phyloP scores from a whole-genome alignment of 148 eudicot species.

The Arctostaphylos glauca region DNA sequence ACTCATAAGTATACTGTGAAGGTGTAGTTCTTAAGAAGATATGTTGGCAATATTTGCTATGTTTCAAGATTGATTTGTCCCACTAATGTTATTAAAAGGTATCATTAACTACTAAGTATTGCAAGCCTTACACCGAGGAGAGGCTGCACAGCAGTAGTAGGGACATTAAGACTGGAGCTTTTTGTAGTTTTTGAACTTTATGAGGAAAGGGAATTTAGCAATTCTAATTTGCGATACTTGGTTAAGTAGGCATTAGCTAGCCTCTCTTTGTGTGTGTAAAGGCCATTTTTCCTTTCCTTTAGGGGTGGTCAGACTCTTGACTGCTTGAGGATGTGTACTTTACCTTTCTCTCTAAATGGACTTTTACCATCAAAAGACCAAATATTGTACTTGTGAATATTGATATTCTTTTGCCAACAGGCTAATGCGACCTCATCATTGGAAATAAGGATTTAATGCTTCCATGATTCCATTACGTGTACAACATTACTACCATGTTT shows the following conservation, averaged over 20 bases:
- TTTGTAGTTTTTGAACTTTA: too few relatives aligned
- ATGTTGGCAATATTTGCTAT: too few relatives aligned
- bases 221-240: background rate
- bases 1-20: too few relatives aligned
- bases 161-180: too few relatives aligned
- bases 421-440: background rate
- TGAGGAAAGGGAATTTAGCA: too few relatives aligned
- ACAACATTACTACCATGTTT: background rate
- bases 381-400: background rate
- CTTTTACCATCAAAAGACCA: background rate
- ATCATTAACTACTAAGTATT: too few relatives aligned
- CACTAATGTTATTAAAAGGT: too few relatives aligned
- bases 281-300: background rate
- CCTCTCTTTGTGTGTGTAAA: background rate
- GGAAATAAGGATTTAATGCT: background rate
- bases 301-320: background rate
- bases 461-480: background rate
- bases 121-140: too few relatives aligned
- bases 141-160: too few relatives aligned
- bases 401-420: background rate
- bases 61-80: too few relatives aligned
- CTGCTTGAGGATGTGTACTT: background rate
- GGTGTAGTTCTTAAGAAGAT: too few relatives aligned
- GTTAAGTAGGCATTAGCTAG: background rate
- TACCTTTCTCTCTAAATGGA: background rate